Base-by-base conservation (phyloP, 1,284 basidiomycete genomes). In the Ceratobasidium sp. region DNA sequence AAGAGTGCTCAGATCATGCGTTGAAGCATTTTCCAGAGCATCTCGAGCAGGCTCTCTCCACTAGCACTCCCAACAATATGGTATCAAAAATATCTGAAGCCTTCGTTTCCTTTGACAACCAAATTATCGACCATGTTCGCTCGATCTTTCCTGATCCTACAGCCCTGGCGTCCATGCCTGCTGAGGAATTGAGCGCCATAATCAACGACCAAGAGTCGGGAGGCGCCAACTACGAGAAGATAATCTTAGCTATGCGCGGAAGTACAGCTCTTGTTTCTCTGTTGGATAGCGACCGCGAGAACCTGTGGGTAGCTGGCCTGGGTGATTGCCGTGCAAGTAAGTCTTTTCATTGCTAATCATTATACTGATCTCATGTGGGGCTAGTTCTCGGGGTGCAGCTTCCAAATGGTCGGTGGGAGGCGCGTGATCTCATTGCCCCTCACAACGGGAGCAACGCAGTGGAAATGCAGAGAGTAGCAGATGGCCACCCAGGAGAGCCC, bases 241-340 rank as follows among this genome's bases (percentile, higher is more conserved):
- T 87, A 16, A 81, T 87, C 62, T 82, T 90, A 53, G 90, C 89
- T 79, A 90, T 92, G 88, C 88, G 90, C 76, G 90, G 90, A 19
- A 91, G 89, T 1, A 92, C 90, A 1, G 89, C 88, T 5, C 84
- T 92, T 53, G 86, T 92, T 46, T 86, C 90, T 2, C 84, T 92
- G 54, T 84, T 90, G 37, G 90, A 92, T 80, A 89, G 89, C 56
- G 83, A 86, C 16, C 85, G 87, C 74, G 82, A 86, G 78, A 87
- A 92, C 76, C 81, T 92, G 14, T 92, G 90, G 89, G 82, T 91
- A 39, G 90, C 90, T 0, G 91, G 90, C 77, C 82, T 91, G 16
- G 90, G 90, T 4, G 90, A 92, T 78, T 91, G 90, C 79, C 88
- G 90, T 83, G 90, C 89, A 68, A 83, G 90, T 89, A 77, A 78